These are phyloP conservation scores for Helichrysum umbraculigerum DNA, from an alignment of 129 eudicot genomes.

Conservation along the genomic window DNA sequence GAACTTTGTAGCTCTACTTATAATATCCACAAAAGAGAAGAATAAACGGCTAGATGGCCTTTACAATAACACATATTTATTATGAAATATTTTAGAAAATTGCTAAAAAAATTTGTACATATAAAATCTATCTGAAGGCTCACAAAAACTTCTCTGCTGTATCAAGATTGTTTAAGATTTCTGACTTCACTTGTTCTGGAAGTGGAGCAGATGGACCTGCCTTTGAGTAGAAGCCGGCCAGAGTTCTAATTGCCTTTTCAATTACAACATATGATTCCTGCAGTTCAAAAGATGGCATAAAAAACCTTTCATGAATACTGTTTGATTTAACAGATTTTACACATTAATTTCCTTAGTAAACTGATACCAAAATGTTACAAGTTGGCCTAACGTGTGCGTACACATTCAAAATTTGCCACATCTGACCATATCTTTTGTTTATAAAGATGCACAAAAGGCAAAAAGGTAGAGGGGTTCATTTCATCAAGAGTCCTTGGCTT, in stretches of 20 bases:
- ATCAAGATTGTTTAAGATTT: constrained; percentile 56
- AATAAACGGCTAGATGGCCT: neutral
- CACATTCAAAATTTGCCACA: neutral
- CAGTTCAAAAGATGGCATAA: constrained; percentile 3
- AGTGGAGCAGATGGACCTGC: constrained; percentile 95
- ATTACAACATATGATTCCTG: constrained; percentile 87
- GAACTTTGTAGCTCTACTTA: no score
- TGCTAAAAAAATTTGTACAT: neutral
- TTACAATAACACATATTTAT: neutral
- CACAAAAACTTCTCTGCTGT: constrained; percentile 65
- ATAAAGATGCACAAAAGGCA: neutral
- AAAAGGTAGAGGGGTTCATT: neutral
- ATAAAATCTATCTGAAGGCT: constrained; percentile 12
- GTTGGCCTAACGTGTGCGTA: neutral
- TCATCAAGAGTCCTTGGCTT: neutral
- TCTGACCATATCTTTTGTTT: constrained; percentile 1
- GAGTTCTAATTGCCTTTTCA: constrained; percentile 80
- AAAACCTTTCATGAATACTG: neutral
- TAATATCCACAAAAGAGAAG: neutral
- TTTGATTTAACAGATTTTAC: neutral
- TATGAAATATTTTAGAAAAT: neutral
- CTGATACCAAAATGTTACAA: neutral
- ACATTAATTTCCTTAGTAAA: neutral
- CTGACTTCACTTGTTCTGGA: constrained; percentile 66
- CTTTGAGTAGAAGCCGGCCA: constrained; percentile 86